Conservation (phyloP, 495 filamentous ascomycete genomes). For the Symbiotaphrina buchneri region DNA sequence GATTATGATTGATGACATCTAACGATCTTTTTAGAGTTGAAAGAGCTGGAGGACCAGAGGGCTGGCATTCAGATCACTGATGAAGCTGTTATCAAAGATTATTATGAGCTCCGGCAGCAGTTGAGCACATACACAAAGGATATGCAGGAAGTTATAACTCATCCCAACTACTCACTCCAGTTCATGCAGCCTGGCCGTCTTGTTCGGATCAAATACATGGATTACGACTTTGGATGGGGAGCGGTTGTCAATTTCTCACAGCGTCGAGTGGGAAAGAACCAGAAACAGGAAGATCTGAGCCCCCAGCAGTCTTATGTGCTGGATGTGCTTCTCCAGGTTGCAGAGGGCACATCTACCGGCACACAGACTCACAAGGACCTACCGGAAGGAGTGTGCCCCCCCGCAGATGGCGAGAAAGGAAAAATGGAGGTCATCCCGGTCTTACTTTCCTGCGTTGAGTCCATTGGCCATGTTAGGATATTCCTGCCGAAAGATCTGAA, state of each 20-base stretch:
- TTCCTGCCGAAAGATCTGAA: conserved; percentile 57
- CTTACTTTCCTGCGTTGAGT: conserved; percentile 58
- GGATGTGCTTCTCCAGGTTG: conserved; percentile 60
- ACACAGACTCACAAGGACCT: conserved; percentile 35
- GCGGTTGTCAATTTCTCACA: conserved; percentile 47
- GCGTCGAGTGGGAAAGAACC: conserved; percentile 32
- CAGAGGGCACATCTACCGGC: conserved; percentile 30
- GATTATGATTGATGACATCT: conserved; percentile 5
- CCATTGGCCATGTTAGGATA: conserved; percentile 54
- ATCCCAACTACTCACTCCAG: conserved; percentile 60
- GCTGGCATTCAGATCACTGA: conserved; percentile 56
- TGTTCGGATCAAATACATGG: conserved; percentile 57
- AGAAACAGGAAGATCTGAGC: conserved; percentile 35
- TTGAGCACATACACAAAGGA: conserved; percentile 63
- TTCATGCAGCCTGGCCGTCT: conserved; percentile 67
- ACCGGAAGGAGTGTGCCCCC: conserved; percentile 37
- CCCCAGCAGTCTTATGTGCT: conserved; percentile 57
- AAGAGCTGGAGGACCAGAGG: conserved; percentile 46
- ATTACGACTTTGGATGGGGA: conserved; percentile 83
- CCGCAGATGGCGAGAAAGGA: conserved; percentile 36
- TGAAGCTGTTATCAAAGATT: conserved; percentile 74
- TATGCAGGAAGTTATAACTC: conserved; percentile 69
- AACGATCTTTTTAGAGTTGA: conserved; percentile 30
- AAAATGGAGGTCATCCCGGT: conserved; percentile 75
- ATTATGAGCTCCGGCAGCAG: conserved; percentile 68